phyloP scores from a whole-genome alignment of 192 early-diverging fungal species.

The Coemansia nantahalensis region DNA sequence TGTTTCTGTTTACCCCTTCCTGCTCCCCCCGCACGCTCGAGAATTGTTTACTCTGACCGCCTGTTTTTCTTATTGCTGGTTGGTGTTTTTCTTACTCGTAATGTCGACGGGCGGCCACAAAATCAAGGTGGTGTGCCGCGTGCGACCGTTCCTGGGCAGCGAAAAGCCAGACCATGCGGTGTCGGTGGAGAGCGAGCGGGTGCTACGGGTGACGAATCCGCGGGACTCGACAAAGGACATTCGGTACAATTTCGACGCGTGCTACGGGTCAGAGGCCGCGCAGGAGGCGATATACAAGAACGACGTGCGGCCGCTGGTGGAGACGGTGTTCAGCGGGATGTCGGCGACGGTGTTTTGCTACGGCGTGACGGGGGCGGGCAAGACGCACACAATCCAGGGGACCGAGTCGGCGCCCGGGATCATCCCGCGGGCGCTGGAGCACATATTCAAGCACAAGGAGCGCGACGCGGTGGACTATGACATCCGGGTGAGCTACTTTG shows the following conservation, averaged over 20 bases:
- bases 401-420: conserved; percentile 56
- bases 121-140: conserved; percentile 60
- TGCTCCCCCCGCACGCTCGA: too few relatives aligned
- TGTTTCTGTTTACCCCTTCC: too few relatives aligned
- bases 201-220: conserved; percentile 56
- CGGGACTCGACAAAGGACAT: conserved; percentile 54
- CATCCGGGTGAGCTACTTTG: conserved; percentile 59
- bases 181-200: conserved; percentile 29
- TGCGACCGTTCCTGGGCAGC: conserved; percentile 58
- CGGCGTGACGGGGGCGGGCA: conserved; percentile 66
- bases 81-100: not conserved
- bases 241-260: conserved; percentile 54
- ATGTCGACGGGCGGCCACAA: conserved; percentile 41
- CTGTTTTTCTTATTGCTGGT: not conserved
- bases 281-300: conserved; percentile 55
- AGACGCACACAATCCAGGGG: conserved; percentile 67
- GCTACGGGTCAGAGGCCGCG: conserved; percentile 43
- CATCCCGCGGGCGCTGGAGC: conserved; percentile 57
- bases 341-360: conserved; percentile 70
- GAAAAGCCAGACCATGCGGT: conserved; percentile 56
- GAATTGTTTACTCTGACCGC: too few relatives aligned
- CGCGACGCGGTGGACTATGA: conserved; percentile 44
- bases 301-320: conserved; percentile 58
- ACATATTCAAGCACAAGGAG: conserved; percentile 54
- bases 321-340: conserved; percentile 56